Evolutionary conservation across 441 rosid genomes (phyloP).

Genomic region (Gossypium schwendimanii): DNA sequence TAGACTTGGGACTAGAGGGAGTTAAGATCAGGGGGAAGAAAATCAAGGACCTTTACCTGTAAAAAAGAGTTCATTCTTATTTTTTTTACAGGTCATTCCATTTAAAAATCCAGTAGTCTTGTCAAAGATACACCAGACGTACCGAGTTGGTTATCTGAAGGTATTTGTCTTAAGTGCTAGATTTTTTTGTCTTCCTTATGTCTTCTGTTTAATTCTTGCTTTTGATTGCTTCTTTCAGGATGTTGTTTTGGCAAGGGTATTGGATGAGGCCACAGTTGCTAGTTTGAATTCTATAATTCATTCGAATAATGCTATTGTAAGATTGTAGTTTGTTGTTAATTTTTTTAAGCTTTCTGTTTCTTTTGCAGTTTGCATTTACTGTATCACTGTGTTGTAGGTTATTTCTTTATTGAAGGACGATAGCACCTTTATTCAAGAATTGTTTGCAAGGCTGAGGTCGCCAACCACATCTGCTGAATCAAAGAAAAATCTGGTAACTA

Average conservation of each 20-base stretch:
- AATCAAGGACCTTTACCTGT: background rate
- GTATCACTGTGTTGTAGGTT: constrained; percentile 44
- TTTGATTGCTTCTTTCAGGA: constrained; percentile 51
- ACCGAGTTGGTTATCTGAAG: constrained; percentile 94
- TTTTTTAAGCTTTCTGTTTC: background rate
- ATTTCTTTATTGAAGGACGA: constrained; percentile 93
- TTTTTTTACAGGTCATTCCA: constrained; percentile 64
- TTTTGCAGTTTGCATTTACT: constrained; percentile 15
- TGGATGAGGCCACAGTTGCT: constrained; percentile 87
- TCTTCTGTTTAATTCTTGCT: constrained; percentile 24
- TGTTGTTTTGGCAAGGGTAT: constrained; percentile 86
- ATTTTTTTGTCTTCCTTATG: background rate
- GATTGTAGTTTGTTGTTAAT: constrained; percentile 20
- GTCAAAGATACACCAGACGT: constrained; percentile 96
- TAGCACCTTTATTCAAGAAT: constrained; percentile 81
- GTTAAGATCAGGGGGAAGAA: background rate
- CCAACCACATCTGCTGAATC: constrained; percentile 66
- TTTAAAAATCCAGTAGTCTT: constrained; percentile 74
- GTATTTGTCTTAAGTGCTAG: constrained; percentile 32
- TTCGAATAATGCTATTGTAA: constrained; percentile 88
- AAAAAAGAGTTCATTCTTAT: background rate
- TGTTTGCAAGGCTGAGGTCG: constrained; percentile 78
- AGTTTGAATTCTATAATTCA: constrained; percentile 90
- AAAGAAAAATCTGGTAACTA: constrained; percentile 86
- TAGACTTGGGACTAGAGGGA: background rate